Base-by-base conservation (phyloP, 805 yeast genomes). In the Jamesozyma hellenica region DNA sequence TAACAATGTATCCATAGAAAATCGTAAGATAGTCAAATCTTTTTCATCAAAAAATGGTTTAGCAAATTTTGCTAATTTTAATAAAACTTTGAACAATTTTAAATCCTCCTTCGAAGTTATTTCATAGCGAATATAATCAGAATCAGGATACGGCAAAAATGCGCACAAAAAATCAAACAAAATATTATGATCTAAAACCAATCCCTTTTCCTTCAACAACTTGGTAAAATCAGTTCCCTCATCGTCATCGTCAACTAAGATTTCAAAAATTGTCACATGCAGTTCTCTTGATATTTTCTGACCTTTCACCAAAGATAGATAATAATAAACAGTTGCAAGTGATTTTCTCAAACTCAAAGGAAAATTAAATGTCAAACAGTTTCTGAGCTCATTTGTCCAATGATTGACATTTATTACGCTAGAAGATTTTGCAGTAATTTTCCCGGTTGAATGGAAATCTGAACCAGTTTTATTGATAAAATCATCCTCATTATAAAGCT, bases 321-420 rank as follows among this genome's bases (percentile, higher is more conserved):
- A 74, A 52, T 77, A 87, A 55, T 75, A 88, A 1, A 84, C 82
- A 40, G 67, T 66, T 1, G 85, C 77, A 32, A 90, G 66, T 1
- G 74, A 64, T 17, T 77, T 68, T 39, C 87, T 71, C 35, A 79
- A 60, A 1, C 67, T 48, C 11, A 85, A 50, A 0, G 98, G 96
- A 64, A 90, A 70, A 38, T 81, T 82, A 51, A 82, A 77, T 49
- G 73, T 74, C 39, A 86, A 58, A 74, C 95, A 81, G 31, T 81
- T 79, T 37, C 75, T 72, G 45, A 90, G 68, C 56, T 87, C 96
- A 39, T 81, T 78, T 0, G 96, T 81, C 95, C 96, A 88, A 42
- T 81, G 83, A 39, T 79, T 71, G 7, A 86, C 80, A 34, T 79
- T 72, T 6, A 82, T 77, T 6, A 84, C 79, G 0, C 92, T 75